A percentile compares a stretch with the other conserved stretches of the same genome.
These are phyloP conservation scores for Fusarium dlaminii DNA, from an alignment of 2,329 filamentous ascomycete genomes.

Conservation along the genomic window DNA sequence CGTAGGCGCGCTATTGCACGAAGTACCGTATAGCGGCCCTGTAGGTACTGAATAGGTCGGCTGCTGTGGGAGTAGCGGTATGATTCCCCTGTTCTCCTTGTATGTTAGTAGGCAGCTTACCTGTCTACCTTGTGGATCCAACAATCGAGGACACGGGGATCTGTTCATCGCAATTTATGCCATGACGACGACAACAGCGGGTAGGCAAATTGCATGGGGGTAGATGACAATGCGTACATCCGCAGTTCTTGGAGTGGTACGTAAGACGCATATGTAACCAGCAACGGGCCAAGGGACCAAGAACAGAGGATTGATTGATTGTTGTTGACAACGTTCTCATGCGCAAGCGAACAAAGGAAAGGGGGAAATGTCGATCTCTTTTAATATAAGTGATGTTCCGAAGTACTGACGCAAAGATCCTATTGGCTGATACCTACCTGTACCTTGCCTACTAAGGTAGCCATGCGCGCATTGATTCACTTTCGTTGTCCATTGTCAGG, in stretches of 20 bases:
- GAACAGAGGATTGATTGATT: neutral
- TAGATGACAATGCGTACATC: constrained; percentile 12
- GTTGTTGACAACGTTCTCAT: constrained; percentile 3
- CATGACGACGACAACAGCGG: constrained; percentile 26
- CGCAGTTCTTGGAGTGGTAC: constrained; percentile 6
- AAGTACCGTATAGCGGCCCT: neutral
- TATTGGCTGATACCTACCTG: neutral
- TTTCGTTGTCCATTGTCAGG: neutral
- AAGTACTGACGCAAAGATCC: neutral
- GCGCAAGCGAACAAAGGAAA: constrained; percentile 17
- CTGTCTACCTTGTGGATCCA: constrained; percentile 3
- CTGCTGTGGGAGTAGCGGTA: constrained; percentile 24
- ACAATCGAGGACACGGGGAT: constrained; percentile 22
- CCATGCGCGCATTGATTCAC: neutral
- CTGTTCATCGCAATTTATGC: constrained; percentile 35
- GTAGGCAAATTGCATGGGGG: constrained; percentile 12
- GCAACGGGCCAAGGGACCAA: constrained; percentile 22
- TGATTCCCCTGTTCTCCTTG: neutral
- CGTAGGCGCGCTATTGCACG: constrained; percentile 4
- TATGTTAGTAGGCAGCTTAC: neutral
- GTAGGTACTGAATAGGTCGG: neutral
- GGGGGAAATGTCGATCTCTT: constrained; percentile 27
- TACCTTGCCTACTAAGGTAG: neutral
- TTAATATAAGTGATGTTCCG: constrained; percentile 17
- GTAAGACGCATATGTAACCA: constrained; percentile 21